Percentiles rank a stretch among this genome's conserved stretches.
Conservation (phyloP, 805 yeast genomes). For the Wickerhamomyces queroliae region DNA sequence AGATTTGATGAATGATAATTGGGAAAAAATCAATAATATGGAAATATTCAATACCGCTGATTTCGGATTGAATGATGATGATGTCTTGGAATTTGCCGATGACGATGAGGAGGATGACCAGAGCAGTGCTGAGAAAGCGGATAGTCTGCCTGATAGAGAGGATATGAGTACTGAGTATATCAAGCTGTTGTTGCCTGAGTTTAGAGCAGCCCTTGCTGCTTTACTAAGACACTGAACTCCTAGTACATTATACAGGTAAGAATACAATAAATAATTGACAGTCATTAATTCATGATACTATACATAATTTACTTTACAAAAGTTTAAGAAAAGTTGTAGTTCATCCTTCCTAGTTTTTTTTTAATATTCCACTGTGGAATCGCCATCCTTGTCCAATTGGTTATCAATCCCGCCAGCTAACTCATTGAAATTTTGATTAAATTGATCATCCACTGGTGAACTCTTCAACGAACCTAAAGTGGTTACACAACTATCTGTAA, state of each 20-base stretch:
- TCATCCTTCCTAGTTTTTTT: background rate
- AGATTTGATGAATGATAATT: constrained; percentile 29
- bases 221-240: no score
- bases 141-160: no score
- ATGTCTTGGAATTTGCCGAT: constrained; percentile 35
- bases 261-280: no score
- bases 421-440: background rate
- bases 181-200: no score
- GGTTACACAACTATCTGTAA: constrained; percentile 1
- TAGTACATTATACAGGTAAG: no score
- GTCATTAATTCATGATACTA: no score
- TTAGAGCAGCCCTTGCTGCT: no score
- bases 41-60: constrained; percentile 37
- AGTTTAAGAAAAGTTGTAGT: background rate
- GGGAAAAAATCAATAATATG: constrained; percentile 38
- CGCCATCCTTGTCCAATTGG: constrained; percentile 1
- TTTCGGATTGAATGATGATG: constrained; percentile 44
- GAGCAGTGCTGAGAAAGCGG: constrained; percentile 6
- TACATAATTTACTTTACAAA: no score
- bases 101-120: constrained; percentile 15
- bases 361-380: background rate
- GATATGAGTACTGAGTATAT: no score
- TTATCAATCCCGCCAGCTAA: constrained; percentile 5
- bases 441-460: constrained; percentile 1
- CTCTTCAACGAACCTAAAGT: constrained; percentile 1